Conservation (phyloP, 2,329 filamentous ascomycete genomes). For the Apiospora sp. region DNA sequence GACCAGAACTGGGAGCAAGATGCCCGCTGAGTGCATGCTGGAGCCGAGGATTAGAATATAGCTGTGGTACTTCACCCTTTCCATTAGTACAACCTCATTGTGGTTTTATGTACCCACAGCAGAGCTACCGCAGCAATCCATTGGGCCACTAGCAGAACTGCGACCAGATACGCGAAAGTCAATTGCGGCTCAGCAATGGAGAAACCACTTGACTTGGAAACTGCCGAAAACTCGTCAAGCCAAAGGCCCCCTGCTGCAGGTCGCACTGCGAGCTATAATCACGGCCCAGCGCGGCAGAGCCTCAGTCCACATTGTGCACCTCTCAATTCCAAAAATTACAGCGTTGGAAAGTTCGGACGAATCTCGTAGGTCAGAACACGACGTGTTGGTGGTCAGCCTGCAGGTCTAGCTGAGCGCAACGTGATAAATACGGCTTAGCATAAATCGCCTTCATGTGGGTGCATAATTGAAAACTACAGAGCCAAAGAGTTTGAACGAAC, state of each 20-base stretch:
- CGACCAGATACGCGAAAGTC: too few relatives aligned
- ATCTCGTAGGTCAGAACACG: not conserved
- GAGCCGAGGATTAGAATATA: not conserved
- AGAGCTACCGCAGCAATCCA: not conserved
- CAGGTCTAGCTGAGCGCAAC: not conserved
- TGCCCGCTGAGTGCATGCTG: not conserved
- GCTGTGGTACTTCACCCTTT: not conserved
- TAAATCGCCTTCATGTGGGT: too few relatives aligned
- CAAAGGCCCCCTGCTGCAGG: too few relatives aligned
- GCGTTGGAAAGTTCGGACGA: not conserved
- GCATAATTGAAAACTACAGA: not conserved
- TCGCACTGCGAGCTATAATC: not conserved
- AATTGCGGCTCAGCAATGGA: not conserved
- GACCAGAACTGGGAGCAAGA: not conserved
- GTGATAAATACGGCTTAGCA: not conserved
- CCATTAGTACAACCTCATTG: not conserved
- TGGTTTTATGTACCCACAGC: not conserved
- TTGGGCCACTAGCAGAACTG: too few relatives aligned
- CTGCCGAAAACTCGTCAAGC: too few relatives aligned
- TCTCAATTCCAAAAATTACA: not conserved
- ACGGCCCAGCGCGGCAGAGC: not conserved
- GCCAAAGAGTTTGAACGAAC: not conserved
- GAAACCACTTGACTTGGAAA: too few relatives aligned
- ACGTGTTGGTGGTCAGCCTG: not conserved
- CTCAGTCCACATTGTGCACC: not conserved